These are phyloP conservation scores for Trichopus zeylanicus DNA, from an alignment of 116 monocot genomes.

Conservation along the genomic window DNA sequence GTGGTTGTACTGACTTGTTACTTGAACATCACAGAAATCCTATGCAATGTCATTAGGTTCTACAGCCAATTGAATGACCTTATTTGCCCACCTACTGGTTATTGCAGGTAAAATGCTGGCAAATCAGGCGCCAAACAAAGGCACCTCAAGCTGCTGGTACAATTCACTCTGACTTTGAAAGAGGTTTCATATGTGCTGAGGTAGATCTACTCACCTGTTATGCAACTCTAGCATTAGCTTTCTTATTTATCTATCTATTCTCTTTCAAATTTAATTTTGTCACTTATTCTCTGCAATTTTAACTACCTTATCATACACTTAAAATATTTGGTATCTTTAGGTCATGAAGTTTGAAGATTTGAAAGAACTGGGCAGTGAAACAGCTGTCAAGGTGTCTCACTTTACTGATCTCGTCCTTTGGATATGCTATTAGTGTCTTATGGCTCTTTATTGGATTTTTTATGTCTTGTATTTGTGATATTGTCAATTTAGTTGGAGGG, in stretches of 20 bases:
- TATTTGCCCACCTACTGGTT: not conserved
- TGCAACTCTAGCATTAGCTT: too few species aligned
- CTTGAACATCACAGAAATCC: not conserved
- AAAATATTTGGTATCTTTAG: too few species aligned
- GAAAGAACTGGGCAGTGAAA: slow-evolving; percentile 79
- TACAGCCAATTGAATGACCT: not conserved
- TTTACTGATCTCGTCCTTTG: not conserved
- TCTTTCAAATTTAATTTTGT: too few species aligned
- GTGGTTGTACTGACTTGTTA: not conserved
- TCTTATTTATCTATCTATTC: too few species aligned
- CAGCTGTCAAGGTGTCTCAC: slow-evolving; percentile 69
- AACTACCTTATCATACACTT: too few species aligned
- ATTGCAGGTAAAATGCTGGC: slow-evolving; percentile 50
- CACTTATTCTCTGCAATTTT: too few species aligned
- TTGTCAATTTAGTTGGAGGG: not conserved
- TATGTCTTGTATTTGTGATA: too few species aligned
- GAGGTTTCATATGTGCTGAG: slow-evolving; percentile 54
- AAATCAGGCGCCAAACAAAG: slow-evolving; percentile 42
- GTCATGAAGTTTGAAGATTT: slow-evolving; percentile 99
- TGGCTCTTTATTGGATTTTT: too few species aligned
- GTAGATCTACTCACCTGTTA: slow-evolving; percentile 5
- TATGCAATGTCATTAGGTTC: not conserved
- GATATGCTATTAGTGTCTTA: too few species aligned
- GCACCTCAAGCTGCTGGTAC: slow-evolving; percentile 52
- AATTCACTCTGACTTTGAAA: slow-evolving; percentile 43